Conservation (phyloP, 345 rosid species). For the Punica granatum region DNA sequence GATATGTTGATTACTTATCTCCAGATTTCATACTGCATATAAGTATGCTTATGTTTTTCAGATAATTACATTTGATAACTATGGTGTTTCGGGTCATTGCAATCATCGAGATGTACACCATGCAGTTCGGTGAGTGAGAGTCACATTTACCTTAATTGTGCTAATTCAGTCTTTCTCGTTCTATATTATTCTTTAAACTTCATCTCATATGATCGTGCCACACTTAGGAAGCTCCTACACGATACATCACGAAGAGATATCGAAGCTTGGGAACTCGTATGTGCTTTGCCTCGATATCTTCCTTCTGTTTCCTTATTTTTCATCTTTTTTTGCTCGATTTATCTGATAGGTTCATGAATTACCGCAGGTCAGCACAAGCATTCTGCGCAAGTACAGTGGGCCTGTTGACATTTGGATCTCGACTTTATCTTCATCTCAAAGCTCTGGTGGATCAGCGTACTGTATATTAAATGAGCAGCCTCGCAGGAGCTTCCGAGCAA, state of each 20-base stretch:
- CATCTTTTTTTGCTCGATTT: not conserved
- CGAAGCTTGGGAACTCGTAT: conserved; percentile 82
- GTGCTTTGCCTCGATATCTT: conserved; percentile 9
- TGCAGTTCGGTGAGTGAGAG: conserved; percentile 50
- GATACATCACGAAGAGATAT: conserved; percentile 34
- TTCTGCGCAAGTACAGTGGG: conserved; percentile 72
- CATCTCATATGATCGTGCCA: not conserved
- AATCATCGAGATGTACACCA: conserved; percentile 65
- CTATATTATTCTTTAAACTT: not conserved
- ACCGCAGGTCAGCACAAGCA: conserved; percentile 48
- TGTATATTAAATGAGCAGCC: conserved; percentile 49
- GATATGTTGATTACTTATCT: not conserved
- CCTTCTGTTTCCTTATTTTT: not conserved
- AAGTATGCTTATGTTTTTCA: conserved; percentile 18
- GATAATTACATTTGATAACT: conserved; percentile 68
- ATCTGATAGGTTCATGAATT: not conserved
- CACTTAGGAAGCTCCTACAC: conserved; percentile 43
- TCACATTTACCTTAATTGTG: not conserved
- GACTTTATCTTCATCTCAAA: conserved; percentile 14
- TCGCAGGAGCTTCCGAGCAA: conserved; percentile 56
- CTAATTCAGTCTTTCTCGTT: not conserved
- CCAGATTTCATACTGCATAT: not conserved
- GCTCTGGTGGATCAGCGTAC: conserved; percentile 13
- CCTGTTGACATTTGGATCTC: conserved; percentile 70
- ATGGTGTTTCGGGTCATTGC: conserved; percentile 84